Base-by-base conservation (phyloP, 768 basidiomycete species). In the Serpula lacrymans region DNA sequence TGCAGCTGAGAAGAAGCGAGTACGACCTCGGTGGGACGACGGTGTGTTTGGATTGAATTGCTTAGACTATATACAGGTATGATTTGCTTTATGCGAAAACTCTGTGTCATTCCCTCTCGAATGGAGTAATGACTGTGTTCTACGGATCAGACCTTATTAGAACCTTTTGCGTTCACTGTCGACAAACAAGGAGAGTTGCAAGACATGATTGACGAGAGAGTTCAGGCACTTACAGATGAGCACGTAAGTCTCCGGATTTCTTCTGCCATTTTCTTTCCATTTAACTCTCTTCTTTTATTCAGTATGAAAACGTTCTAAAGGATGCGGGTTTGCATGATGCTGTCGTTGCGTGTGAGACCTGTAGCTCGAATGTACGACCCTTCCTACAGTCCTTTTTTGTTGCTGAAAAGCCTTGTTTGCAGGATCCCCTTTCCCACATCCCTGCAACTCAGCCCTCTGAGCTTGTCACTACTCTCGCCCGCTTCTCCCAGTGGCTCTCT, bases 11-110 rank as follows among this genome's bases (percentile, higher is more conserved):
- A 86, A 84, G 54, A 71, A 71, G 24, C 65, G 67, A 27, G 39
- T 63, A 14, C 65, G 73, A 21, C 75, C 71, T 5, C 70, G 64
- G 23, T 95, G 94, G 90, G 94, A 99, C 57, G 73, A 71, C 33
- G 73, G 78, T 2, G 77, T 96, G 0, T 98, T 90, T 56, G 70
- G 89, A 39, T 68, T 96, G 48, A 97, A 98, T 53, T 95, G 87
- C 44, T 60, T 91, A 47, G 80, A 76, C 13, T 93, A 91, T 58
- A 62, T 96, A 11, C 78, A 84, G 72, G 93, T 92, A 34, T 21
- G 74, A 61, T 16, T 27, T 20, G 10, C 40, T 17, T 29, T 24
- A n/a, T 22, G 22, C 25, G 20, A 30, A 9, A 23, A 13, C 28
- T 21, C 6, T 23, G n/a, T n/a, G n/a, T n/a, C n/a, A n/a, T n/a